Conservation (phyloP, 306 rosid genomes). For the Rosa lucieae region DNA sequence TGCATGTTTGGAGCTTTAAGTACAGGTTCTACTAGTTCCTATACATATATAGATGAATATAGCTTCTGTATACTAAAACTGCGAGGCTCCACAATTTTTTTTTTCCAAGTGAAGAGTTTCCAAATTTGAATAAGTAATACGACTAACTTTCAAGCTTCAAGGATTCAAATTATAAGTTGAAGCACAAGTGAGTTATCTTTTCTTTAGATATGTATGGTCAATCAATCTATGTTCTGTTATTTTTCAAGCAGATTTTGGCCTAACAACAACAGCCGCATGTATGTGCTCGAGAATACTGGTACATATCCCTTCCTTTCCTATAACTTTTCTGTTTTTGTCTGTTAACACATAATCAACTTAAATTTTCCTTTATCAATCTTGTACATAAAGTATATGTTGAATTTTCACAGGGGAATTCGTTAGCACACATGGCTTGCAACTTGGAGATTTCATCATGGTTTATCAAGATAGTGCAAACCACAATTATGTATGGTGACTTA, state of each 20-base stretch:
- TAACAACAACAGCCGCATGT: constrained; percentile 93
- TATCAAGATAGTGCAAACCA: constrained; percentile 57
- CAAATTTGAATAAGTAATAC: not conserved
- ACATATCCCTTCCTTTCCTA: constrained; percentile 11
- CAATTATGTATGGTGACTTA: constrained; percentile 51
- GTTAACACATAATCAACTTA: not conserved
- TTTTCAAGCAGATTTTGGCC: constrained; percentile 83
- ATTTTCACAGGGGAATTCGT: constrained; percentile 76
- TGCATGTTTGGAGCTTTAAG: constrained; percentile 90
- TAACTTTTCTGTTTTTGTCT: not conserved
- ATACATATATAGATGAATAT: not conserved
- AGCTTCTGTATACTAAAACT: not conserved
- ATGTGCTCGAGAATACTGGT: constrained; percentile 97
- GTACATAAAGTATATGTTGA: not conserved
- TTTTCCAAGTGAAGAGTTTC: not conserved
- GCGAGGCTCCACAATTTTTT: not conserved
- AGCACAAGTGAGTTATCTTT: not conserved
- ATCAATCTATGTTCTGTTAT: not conserved
- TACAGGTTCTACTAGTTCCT: constrained; percentile 55
- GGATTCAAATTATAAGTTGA: not conserved
- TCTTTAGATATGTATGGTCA: not conserved
- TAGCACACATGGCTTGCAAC: constrained; percentile 59
- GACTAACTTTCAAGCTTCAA: not conserved
- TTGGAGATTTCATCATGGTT: constrained; percentile 77
- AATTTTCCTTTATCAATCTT: not conserved